phyloP scores from a whole-genome alignment of 2,329 filamentous ascomycete genomes.

The Biscogniauxia marginata region DNA sequence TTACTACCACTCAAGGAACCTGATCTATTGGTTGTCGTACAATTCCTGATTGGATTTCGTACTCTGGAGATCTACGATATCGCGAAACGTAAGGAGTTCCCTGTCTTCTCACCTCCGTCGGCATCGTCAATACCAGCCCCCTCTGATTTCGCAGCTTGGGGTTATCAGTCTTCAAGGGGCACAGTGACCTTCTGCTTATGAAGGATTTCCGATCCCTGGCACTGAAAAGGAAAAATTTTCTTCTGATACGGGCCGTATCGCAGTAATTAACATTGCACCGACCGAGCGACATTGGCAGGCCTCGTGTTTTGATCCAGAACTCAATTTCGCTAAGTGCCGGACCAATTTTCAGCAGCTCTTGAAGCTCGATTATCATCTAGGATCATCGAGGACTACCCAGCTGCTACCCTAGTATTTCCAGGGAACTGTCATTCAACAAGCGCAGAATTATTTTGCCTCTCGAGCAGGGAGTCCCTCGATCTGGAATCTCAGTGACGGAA shows the following conservation, averaged over 20 bases:
- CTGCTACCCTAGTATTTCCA: neutral
- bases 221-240: slow-evolving; percentile 13
- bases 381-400: neutral
- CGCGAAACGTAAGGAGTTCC: neutral
- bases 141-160: neutral
- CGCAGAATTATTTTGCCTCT: neutral
- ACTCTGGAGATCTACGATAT: neutral
- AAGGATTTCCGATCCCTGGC: slow-evolving; percentile 1
- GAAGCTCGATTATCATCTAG: slow-evolving; percentile 6
- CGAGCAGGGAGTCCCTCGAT: neutral
- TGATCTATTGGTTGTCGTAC: neutral
- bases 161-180: neutral
- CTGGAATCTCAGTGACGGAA: neutral
- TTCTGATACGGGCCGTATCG: slow-evolving; percentile 19
- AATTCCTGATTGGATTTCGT: neutral
- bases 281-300: neutral
- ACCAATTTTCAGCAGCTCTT: slow-evolving; percentile 12
- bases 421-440: neutral
- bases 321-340: slow-evolving; percentile 24
- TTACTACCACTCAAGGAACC: neutral
- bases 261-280: slow-evolving; percentile 18
- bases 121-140: neutral
- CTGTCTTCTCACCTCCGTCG: no score
- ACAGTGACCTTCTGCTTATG: slow-evolving; percentile 13
- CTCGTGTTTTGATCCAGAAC: slow-evolving; percentile 12